Base-by-base conservation (phyloP, 805 yeast species). In the Wickerhamiella brachini region DNA sequence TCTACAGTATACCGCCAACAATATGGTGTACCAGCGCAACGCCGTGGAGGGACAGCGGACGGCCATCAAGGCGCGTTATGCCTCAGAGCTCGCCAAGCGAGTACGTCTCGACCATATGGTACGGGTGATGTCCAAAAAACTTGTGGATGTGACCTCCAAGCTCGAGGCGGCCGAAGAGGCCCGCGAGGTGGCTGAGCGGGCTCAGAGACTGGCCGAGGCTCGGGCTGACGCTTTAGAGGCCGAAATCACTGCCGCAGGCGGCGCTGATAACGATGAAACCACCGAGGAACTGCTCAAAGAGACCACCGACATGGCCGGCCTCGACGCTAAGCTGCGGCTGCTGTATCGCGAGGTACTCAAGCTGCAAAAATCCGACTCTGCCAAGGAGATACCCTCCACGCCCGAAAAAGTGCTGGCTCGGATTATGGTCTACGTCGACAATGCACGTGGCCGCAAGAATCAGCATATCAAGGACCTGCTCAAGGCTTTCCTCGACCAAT, bases 101-200 rank as follows among this genome's bases (percentile, higher is more conserved):
- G 51, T 50, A 10, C 49, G 54, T 31, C 50, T 49, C n/a, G 52
- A 49, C 22, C 56, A 53, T 20, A 47, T 45, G 47, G 53, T 49
- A 12, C 53, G 51, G 20, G 48, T 49, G 2, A 34, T 53, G n/a
- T 21, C 49, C 9, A 22, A 24, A 24, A 51, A 49, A 26, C 52
- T 53, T 8, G 37, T 48, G 10, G 49, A 47, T 12, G 41, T 48
- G 29, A 48, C 50, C 26, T 23, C 17, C 17, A 39, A 44, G 44
- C 34, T 44, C 39, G 42, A 38, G 26, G 26, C 15, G 8, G 43
- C 43, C 13, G 49, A 47, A 23, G 22, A 48, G 23, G 46, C 44
- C 13, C 31, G n/a, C 29, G 43, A 42, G 23, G 44, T 22, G 41
- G 34, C 24, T 5, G 44, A 48, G 41, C 37, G 39, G 18, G 26